Evolutionary conservation across 495 filamentous ascomycete species (phyloP).

Genomic region (Trichoderma asperelloides): DNA sequence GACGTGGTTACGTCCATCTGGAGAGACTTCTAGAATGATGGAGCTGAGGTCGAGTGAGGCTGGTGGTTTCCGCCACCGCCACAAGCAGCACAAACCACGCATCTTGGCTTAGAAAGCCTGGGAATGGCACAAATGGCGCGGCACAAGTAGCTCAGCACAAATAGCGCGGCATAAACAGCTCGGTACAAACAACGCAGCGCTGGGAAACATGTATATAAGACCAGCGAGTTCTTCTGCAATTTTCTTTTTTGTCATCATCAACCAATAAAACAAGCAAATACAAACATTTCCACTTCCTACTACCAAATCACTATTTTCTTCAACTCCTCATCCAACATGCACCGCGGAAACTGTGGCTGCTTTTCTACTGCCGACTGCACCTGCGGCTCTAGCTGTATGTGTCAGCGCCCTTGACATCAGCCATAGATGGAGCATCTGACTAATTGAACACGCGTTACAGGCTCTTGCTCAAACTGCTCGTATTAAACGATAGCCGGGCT

Average conservation of each 20-base stretch:
- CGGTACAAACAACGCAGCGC: not conserved
- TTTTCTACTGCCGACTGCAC: not conserved
- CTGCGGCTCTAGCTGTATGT: conserved; percentile 9
- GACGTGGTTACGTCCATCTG: not conserved
- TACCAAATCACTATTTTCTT: not conserved
- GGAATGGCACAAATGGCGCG: not conserved
- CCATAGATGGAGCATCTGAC: not conserved
- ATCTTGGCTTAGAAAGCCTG: not conserved
- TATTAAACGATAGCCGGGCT: not conserved
- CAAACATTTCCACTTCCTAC: not conserved
- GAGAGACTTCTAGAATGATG: not conserved
- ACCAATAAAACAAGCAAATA: not conserved
- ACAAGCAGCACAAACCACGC: not conserved
- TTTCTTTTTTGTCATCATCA: not conserved
- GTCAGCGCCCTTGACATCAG: not conserved
- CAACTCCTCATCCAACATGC: not conserved
- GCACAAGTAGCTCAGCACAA: not conserved
- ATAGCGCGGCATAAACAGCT: not conserved
- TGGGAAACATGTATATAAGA: not conserved
- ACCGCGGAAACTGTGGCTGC: conserved; percentile 3
- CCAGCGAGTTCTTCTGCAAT: not conserved
- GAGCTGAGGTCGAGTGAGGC: not conserved
- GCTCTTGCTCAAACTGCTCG: not conserved
- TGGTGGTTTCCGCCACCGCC: not conserved
- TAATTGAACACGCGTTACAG: not conserved